phyloP scores from a whole-genome alignment of 768 basidiomycete species.

The Lactifluus volemus region DNA sequence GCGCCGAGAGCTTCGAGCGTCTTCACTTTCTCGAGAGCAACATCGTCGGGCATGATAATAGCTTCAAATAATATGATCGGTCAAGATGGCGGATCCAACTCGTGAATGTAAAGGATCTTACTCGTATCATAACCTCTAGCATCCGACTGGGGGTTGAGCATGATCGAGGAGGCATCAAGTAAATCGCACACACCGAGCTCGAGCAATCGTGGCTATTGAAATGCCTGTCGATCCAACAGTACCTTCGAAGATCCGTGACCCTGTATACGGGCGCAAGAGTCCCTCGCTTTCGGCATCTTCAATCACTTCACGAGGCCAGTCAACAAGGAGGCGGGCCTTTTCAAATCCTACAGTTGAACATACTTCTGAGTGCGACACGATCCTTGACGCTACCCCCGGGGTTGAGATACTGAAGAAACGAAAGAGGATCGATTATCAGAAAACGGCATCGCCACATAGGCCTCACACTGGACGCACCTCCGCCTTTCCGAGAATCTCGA shows the following conservation, averaged over 20 bases:
- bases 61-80: constrained; percentile 35
- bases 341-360: constrained; percentile 19
- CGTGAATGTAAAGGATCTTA: constrained; percentile 29
- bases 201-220: constrained; percentile 88
- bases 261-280: constrained; percentile 73
- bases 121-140: constrained; percentile 82
- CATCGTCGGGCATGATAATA: constrained; percentile 85
- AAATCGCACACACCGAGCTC: constrained; percentile 52
- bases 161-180: neutral
- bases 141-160: neutral
- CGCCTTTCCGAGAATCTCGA: constrained; percentile 93
- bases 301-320: constrained; percentile 53
- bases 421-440: neutral
- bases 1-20: constrained; percentile 80
- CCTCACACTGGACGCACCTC: constrained; percentile 46
- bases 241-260: constrained; percentile 93
- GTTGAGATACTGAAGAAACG: constrained; percentile 67
- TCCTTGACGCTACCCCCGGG: constrained; percentile 98
- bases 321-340: neutral
- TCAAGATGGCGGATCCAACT: neutral
- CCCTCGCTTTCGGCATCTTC: constrained; percentile 85
- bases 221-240: constrained; percentile 96
- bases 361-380: constrained; percentile 89
- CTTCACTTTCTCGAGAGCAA: constrained; percentile 86
- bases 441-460: neutral